Percentiles rank a stretch among this genome's conserved stretches.
Conservation (phyloP, 2,329 filamentous ascomycete genomes). For the Bipolaris sorokiniana region DNA sequence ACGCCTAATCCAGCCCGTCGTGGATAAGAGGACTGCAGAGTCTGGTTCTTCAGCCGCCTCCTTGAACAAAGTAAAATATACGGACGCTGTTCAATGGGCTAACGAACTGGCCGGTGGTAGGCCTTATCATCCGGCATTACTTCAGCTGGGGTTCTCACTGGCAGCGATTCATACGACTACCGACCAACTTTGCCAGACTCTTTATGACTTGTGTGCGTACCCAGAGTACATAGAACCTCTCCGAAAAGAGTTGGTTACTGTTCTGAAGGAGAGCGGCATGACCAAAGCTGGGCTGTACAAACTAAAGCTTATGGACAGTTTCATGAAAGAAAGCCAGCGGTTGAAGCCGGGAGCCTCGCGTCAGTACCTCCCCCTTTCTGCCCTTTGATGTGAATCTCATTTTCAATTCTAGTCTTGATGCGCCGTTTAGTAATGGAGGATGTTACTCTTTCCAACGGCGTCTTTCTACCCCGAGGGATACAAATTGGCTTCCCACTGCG, state of each 20-base stretch:
- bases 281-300: slow-evolving; percentile 37
- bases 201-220: slow-evolving; percentile 28
- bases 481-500: slow-evolving; percentile 1
- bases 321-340: slow-evolving; percentile 44
- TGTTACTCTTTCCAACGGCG: slow-evolving; percentile 37
- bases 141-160: slow-evolving; percentile 20
- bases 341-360: slow-evolving; percentile 19
- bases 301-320: slow-evolving; percentile 41
- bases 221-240: slow-evolving; percentile 34
- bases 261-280: slow-evolving; percentile 31
- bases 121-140: not conserved
- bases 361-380: not conserved
- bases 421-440: slow-evolving; percentile 28
- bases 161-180: slow-evolving; percentile 31
- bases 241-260: slow-evolving; percentile 32
- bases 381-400: not conserved
- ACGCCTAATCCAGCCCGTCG: slow-evolving; percentile 39
- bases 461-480: slow-evolving; percentile 26
- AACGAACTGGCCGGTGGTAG: not conserved
- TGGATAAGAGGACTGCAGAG: slow-evolving; percentile 29
- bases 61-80: slow-evolving; percentile 7
- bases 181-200: slow-evolving; percentile 28
- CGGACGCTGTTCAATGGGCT: not conserved
- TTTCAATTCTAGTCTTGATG: slow-evolving; percentile 31
- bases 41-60: slow-evolving; percentile 12